phyloP scores from a whole-genome alignment of 257 asterid species.

The Rauvolfia tetraphylla region DNA sequence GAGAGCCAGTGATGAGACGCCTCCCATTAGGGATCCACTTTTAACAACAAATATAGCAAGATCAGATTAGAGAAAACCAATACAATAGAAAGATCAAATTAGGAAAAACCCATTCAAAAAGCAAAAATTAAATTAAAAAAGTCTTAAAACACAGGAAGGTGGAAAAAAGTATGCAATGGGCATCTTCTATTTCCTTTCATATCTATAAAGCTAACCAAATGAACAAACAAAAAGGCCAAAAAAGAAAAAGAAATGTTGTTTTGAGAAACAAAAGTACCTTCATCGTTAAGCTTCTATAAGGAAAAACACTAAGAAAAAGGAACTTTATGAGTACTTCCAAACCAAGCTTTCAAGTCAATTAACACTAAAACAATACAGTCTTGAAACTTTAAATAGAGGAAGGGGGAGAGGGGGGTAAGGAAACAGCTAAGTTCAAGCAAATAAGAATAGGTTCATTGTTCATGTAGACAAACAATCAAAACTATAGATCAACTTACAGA shows the following conservation, averaged over 20 bases:
- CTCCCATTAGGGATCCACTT: slow-evolving; percentile 99
- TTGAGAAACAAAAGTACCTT: no score
- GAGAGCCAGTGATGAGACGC: slow-evolving; percentile 98
- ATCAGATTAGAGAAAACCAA: slow-evolving; percentile 18
- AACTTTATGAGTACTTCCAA: background rate
- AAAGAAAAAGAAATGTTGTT: no score
- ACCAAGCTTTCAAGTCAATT: background rate
- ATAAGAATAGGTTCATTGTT: background rate
- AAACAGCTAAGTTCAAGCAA: background rate
- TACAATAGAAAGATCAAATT: background rate
- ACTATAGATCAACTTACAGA: background rate
- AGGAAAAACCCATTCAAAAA: background rate
- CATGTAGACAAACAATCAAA: background rate
- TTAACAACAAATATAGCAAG: slow-evolving; percentile 22
- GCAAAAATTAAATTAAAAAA: no score
- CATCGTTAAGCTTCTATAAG: no score
- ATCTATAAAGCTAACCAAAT: no score
- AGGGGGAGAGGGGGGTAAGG: no score
- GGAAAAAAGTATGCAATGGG: no score
- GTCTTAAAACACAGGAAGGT: no score
- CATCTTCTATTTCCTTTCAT: no score
- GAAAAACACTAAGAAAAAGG: background rate
- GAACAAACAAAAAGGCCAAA: no score
- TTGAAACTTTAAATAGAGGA: background rate
- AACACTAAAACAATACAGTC: no score